These are phyloP conservation scores for Kwoniella bestiolae DNA, from an alignment of 768 basidiomycete genomes.

Conservation along the genomic window DNA sequence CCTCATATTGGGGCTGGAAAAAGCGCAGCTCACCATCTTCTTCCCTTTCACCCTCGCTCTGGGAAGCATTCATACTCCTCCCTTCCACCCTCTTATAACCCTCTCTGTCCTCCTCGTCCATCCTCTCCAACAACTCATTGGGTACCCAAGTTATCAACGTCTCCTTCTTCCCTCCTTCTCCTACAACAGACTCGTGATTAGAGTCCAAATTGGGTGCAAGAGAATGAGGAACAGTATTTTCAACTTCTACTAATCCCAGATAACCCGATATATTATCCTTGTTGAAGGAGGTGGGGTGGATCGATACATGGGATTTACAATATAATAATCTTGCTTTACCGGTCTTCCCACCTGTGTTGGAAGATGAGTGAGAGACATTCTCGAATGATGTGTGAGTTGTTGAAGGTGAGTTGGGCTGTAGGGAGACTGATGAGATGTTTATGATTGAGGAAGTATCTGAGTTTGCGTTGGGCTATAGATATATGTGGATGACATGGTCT, in stretches of 20 bases:
- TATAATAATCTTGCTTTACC: slow-evolving; percentile 66
- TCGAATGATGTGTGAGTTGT: slow-evolving; percentile 20
- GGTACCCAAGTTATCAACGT: slow-evolving; percentile 89
- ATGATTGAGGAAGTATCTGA: slow-evolving; percentile 12
- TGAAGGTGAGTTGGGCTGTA: slow-evolving; percentile 21
- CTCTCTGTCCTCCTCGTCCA: slow-evolving; percentile 81
- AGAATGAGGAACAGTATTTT: slow-evolving; percentile 50
- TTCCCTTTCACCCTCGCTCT: slow-evolving; percentile 38
- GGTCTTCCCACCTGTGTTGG: background rate
- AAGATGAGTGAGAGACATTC: slow-evolving; percentile 15
- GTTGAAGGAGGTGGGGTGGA: slow-evolving; percentile 89
- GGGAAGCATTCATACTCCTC: slow-evolving; percentile 61
- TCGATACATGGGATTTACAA: slow-evolving; percentile 91
- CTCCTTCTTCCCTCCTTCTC: slow-evolving; percentile 61
- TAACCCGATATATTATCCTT: slow-evolving; percentile 95
- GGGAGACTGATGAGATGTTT: slow-evolving; percentile 13
- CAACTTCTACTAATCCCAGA: slow-evolving; percentile 85
- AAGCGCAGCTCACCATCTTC: slow-evolving; percentile 33
- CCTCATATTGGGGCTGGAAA: background rate
- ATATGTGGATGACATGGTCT: background rate
- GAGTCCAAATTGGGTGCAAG: slow-evolving; percentile 28
- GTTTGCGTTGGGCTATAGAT: background rate
- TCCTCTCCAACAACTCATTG: slow-evolving; percentile 78
- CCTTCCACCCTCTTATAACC: slow-evolving; percentile 85
- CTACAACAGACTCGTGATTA: slow-evolving; percentile 25